phyloP scores from a whole-genome alignment of 2,329 filamentous ascomycete genomes.

The Ampelomyces quisqualis region DNA sequence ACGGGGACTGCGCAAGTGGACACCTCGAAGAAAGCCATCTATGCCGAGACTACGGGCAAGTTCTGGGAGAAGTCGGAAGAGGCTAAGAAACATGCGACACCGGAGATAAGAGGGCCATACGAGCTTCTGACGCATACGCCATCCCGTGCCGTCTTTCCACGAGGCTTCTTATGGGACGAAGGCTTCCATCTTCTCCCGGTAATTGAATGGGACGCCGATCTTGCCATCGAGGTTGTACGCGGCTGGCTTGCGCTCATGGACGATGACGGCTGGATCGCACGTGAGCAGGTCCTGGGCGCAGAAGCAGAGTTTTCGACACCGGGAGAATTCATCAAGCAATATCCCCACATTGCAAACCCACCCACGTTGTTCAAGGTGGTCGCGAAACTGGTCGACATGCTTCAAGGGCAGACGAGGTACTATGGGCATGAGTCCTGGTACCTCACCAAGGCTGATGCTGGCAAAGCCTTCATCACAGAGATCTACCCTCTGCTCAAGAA shows the following conservation, averaged over 20 bases:
- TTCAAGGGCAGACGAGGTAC: slow-evolving; percentile 45
- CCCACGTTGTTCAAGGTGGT: slow-evolving; percentile 89
- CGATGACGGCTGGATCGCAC: slow-evolving; percentile 91
- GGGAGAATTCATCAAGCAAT: slow-evolving; percentile 84
- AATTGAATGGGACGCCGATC: slow-evolving; percentile 86
- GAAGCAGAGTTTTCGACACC: slow-evolving; percentile 93
- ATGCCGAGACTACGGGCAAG: slow-evolving; percentile 86
- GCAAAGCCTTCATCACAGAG: slow-evolving; percentile 67
- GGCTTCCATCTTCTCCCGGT: slow-evolving; percentile 90
- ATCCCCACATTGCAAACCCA: slow-evolving; percentile 94
- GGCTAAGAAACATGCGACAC: slow-evolving; percentile 67
- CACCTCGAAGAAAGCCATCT: slow-evolving; percentile 80
- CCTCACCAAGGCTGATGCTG: slow-evolving; percentile 62
- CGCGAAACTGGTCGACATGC: slow-evolving; percentile 69
- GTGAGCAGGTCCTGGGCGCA: slow-evolving; percentile 86
- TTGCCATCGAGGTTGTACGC: slow-evolving; percentile 79
- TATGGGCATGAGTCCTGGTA: slow-evolving; percentile 59
- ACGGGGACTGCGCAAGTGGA: slow-evolving; percentile 83
- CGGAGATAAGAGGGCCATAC: slow-evolving; percentile 73
- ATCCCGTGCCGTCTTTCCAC: slow-evolving; percentile 87
- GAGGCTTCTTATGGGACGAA: slow-evolving; percentile 96
- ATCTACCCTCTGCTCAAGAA: slow-evolving; percentile 85
- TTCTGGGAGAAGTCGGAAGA: slow-evolving; percentile 90
- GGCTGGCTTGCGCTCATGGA: slow-evolving; percentile 96
- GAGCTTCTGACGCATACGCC: slow-evolving; percentile 88